Conservation (phyloP, 805 yeast genomes). For the Candida qinlingensis region DNA sequence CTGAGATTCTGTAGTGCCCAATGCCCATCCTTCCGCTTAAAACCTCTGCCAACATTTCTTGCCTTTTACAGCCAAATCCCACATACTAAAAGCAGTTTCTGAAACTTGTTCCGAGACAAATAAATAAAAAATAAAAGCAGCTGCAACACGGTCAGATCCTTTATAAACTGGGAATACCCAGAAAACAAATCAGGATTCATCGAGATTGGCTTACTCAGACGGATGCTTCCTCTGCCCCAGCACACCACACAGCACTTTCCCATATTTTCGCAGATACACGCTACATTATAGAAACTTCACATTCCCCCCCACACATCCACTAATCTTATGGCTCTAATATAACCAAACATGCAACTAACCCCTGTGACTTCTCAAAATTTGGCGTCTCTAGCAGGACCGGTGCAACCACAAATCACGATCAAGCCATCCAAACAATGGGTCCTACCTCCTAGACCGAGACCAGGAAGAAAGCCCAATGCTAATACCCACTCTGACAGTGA, state of each 20-base stretch:
- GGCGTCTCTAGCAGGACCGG: not conserved
- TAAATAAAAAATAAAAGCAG: no score
- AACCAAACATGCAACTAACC: not conserved
- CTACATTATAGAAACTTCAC: no score
- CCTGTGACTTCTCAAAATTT: not conserved
- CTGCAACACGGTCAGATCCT: not conserved
- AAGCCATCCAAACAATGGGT: constrained; percentile 78
- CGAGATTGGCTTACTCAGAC: no score
- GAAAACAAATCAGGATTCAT: not conserved
- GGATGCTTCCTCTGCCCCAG: not conserved
- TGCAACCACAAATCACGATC: constrained; percentile 24
- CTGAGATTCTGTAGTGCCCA: not conserved
- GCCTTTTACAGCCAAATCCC: not conserved
- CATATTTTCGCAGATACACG: not conserved
- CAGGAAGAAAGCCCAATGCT: constrained; percentile 45
- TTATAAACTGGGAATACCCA: not conserved
- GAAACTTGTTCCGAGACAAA: not conserved
- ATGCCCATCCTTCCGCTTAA: not conserved
- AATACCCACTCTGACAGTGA: not conserved
- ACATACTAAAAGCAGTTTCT: not conserved
- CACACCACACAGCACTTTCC: not conserved
- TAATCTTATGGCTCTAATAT: no score
- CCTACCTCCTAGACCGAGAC: constrained; percentile 77
- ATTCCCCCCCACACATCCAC: no score
- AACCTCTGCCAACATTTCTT: no score